Base-by-base conservation (phyloP, 1,284 basidiomycete genomes). In the Bjerkandera adusta region DNA sequence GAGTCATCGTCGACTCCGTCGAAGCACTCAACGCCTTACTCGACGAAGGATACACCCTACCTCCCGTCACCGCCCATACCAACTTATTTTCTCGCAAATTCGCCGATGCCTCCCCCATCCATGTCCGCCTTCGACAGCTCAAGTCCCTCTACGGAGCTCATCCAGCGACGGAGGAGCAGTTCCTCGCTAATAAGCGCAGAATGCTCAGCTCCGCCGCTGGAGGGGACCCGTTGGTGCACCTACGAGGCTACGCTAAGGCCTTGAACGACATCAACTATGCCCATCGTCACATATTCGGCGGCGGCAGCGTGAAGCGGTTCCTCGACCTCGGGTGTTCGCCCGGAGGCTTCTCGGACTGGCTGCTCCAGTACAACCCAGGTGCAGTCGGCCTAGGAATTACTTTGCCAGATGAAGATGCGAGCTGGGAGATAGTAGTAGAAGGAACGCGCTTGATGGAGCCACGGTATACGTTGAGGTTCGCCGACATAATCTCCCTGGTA, bases 251-350 rank as follows among this genome's bases (percentile, higher is more conserved):
- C 36, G 36, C 12, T 10, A 15, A 36, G n/a, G 36, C 16, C 5
- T 22, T 36, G 18, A 12, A 5, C 6, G 5, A 36, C 6, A 36
- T 36, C 16, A 36, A 18, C 36, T 5, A 18, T 10, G 16, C 15
- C 18, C 36, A 36, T 12, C 5, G 21, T 18, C 18, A 16, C 7
- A 16, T 36, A 12, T 36, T 36, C 16, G 7, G 5, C 5, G 5
- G 5, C 36, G 36, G 36, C 10, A 22, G 27, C 4, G 47, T 57
- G 8, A 11, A 39, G 12, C 20, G 39, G 3, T 57, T 57, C 45
- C 48, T 57, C 10, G 56, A 57, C 50, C 50, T 57, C 11, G 56
- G 56, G 1, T 57, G 54, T 29, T 50, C 56, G 7, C 56, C 56
- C 2, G 56, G 56, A 15, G 56, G 54, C 8, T 57, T 56, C 43